phyloP scores from a whole-genome alignment of 2,329 filamentous ascomycete genomes.

The Incumbomyces delicatus region DNA sequence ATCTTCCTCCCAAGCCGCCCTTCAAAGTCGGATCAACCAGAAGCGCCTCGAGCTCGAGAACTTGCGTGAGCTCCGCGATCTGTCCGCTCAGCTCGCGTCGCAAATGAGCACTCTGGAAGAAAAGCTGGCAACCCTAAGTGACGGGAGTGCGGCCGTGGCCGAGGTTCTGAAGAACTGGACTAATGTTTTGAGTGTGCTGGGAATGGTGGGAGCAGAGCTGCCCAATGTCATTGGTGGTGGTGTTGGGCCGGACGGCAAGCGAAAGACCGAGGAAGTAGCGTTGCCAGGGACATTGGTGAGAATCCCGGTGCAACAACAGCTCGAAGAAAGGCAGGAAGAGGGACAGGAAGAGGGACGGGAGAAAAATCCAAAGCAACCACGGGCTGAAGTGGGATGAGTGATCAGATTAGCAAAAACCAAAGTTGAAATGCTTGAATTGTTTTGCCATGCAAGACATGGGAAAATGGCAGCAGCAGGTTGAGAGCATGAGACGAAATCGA shows the following conservation, averaged over 20 bases:
- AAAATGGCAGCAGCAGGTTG: too few species aligned
- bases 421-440: too few species aligned
- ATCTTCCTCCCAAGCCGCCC: constrained; percentile 36
- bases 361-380: too few species aligned
- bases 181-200: constrained; percentile 53
- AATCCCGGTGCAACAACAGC: constrained; percentile 15
- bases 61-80: constrained; percentile 51
- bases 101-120: constrained; percentile 55
- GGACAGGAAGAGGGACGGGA: background rate
- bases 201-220: constrained; percentile 42
- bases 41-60: constrained; percentile 56
- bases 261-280: background rate
- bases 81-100: constrained; percentile 50
- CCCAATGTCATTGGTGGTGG: background rate
- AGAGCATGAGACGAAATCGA: too few species aligned
- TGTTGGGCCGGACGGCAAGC: background rate
- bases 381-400: too few species aligned
- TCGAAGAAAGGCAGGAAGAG: constrained; percentile 5
- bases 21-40: constrained; percentile 52
- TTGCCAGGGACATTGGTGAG: constrained; percentile 19
- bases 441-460: too few species aligned
- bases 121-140: constrained; percentile 50
- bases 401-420: too few species aligned
- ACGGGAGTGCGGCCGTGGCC: constrained; percentile 56
- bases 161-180: constrained; percentile 60